A percentile compares a stretch with the other conserved stretches of the same genome.
Conservation (phyloP, 768 basidiomycete genomes). For the Termitomyces sp. region DNA sequence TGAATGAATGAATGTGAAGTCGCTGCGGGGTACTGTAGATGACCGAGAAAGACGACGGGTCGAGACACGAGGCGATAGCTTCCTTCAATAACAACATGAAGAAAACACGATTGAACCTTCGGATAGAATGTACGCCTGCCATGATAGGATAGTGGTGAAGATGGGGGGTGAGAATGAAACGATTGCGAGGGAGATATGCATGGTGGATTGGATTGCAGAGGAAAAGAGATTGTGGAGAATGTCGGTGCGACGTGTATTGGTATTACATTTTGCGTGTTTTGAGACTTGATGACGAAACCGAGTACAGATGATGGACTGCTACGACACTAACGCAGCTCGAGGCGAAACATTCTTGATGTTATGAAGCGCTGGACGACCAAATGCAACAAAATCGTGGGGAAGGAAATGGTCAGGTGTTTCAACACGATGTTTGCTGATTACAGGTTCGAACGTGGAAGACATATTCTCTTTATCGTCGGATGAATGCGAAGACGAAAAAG, state of each 20-base stretch:
- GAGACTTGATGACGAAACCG: constrained; percentile 37
- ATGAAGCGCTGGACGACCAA: constrained; percentile 75
- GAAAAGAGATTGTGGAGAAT: constrained; percentile 55
- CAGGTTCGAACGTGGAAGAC: constrained; percentile 64
- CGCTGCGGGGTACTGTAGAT: constrained; percentile 35
- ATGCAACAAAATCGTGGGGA: constrained; percentile 76
- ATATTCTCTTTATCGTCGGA: constrained; percentile 83
- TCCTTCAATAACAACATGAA: constrained; percentile 21
- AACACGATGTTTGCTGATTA: constrained; percentile 63
- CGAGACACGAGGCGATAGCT: constrained; percentile 21
- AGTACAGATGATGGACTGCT: constrained; percentile 31
- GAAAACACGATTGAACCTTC: constrained; percentile 26
- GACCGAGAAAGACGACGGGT: constrained; percentile 31
- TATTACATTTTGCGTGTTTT: constrained; percentile 83
- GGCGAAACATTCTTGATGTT: constrained; percentile 70
- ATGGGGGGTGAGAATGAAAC: constrained; percentile 36
- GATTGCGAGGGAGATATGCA: constrained; percentile 64
- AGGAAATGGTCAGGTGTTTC: constrained; percentile 73
- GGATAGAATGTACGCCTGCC: constrained; percentile 47
- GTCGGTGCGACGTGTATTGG: constrained; percentile 62
- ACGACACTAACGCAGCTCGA: constrained; percentile 55
- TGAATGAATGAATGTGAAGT: constrained; percentile 41
- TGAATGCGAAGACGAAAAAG: constrained; percentile 40
- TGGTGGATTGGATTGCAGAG: constrained; percentile 63
- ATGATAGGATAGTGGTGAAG: constrained; percentile 40